Conservation (phyloP, 2,329 filamentous ascomycete species). For the Biscogniauxia mediterranea region DNA sequence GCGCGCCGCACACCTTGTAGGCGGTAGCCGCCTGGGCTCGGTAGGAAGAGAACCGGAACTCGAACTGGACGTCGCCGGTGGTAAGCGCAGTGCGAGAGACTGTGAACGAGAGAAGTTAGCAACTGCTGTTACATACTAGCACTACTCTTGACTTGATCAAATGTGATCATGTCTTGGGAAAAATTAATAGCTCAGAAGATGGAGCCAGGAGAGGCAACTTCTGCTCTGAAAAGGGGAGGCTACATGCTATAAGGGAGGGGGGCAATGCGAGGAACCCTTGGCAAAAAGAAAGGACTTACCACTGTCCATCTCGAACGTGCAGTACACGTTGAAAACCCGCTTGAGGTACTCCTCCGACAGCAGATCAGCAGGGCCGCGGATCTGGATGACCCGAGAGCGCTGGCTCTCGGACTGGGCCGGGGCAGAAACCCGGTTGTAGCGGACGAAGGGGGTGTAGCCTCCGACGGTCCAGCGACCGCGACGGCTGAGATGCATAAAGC, state of each 20-base stretch:
- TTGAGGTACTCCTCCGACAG: neutral
- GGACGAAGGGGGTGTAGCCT: neutral
- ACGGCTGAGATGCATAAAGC: neutral
- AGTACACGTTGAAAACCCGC: neutral
- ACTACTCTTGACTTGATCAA: no score
- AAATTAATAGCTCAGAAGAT: no score
- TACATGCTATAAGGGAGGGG: no score
- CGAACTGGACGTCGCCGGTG: neutral
- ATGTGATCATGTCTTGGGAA: no score
- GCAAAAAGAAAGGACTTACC: no score
- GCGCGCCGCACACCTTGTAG: neutral
- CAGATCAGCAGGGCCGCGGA: neutral
- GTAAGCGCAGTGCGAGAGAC: neutral
- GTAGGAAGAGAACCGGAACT: constrained; percentile 1
- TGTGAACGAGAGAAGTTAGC: neutral
- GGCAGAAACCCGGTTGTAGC: neutral
- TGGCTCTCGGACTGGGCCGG: neutral
- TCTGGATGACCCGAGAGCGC: neutral
- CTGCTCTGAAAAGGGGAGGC: no score
- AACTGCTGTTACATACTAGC: no score
- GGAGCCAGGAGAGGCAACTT: no score
- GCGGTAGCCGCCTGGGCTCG: neutral
- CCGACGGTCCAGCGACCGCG: neutral
- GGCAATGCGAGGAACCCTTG: no score
- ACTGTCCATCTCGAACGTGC: neutral